Conservation (phyloP, 805 yeast genomes). For the Metschnikowia amazonensis region DNA sequence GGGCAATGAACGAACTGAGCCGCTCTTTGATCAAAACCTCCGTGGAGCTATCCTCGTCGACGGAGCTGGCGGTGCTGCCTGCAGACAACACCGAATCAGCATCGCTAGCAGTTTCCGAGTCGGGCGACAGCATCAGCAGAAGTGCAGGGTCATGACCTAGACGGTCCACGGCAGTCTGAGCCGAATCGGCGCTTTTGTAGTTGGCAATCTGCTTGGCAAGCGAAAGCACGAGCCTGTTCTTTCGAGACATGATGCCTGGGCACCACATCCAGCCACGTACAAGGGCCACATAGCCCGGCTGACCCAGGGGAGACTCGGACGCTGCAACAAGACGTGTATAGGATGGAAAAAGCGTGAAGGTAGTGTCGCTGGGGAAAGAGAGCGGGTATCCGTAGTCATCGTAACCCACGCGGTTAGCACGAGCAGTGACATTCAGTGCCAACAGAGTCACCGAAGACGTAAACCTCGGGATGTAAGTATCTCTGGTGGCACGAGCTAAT, state of each 20-base stretch:
- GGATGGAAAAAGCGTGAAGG: slow-evolving; percentile 47
- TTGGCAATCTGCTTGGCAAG: slow-evolving; percentile 66
- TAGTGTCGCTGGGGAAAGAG: slow-evolving; percentile 52
- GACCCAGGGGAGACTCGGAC: slow-evolving; percentile 9
- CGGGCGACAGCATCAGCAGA: slow-evolving; percentile 6
- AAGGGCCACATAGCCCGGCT: slow-evolving; percentile 46
- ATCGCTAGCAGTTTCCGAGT: slow-evolving; percentile 8
- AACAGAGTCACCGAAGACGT: slow-evolving; percentile 46
- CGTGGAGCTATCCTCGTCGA: slow-evolving; percentile 7
- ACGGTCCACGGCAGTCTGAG: slow-evolving; percentile 16
- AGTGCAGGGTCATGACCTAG: slow-evolving; percentile 12
- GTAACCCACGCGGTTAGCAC: slow-evolving; percentile 16
- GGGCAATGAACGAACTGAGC: slow-evolving; percentile 65
- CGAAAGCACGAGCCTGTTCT: slow-evolving; percentile 64
- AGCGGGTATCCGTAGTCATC: slow-evolving; percentile 19
- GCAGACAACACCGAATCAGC: slow-evolving; percentile 13
- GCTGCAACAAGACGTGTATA: slow-evolving; percentile 29
- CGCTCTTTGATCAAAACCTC: slow-evolving; percentile 60
- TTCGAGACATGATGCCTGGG: slow-evolving; percentile 68
- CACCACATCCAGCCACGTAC: slow-evolving; percentile 71
- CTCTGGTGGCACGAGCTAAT: slow-evolving; percentile 52
- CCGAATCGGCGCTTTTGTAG: slow-evolving; percentile 22
- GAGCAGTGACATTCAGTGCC: slow-evolving; percentile 43
- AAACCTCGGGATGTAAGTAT: slow-evolving; percentile 52
- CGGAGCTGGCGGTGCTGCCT: slow-evolving; percentile 8